Percentiles rank a stretch among this genome's conserved stretches.
phyloP scores from a whole-genome alignment of 169 alveolate genomes.

The Eimeria necatrix region DNA sequence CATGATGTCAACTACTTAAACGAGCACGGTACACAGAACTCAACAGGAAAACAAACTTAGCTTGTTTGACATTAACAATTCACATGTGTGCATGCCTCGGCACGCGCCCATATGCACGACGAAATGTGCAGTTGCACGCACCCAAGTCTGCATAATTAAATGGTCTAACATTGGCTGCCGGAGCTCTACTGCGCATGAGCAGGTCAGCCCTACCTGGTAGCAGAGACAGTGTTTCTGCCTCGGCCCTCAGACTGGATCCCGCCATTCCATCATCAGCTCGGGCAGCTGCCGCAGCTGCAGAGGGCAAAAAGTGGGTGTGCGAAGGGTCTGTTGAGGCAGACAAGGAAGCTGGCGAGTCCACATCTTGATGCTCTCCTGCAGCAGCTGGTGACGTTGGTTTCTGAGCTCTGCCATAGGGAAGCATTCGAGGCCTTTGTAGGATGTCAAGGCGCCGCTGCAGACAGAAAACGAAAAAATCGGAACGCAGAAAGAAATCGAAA shows the following conservation, averaged over 20 bases:
- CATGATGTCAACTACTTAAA: too few relatives aligned
- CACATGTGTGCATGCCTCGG: too few relatives aligned
- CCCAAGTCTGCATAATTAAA: too few relatives aligned
- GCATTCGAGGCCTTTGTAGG: slow-evolving; percentile 61
- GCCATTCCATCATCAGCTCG: slow-evolving; percentile 78
- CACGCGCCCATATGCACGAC: too few relatives aligned
- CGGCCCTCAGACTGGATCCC: slow-evolving; percentile 68
- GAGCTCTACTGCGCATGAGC: background rate
- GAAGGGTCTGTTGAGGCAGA: background rate
- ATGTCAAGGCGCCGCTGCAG: slow-evolving; percentile 68
- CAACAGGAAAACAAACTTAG: too few relatives aligned
- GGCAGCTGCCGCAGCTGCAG: slow-evolving; percentile 74
- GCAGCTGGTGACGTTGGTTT: slow-evolving; percentile 56
- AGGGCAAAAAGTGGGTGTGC: background rate
- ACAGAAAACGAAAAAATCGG: background rate
- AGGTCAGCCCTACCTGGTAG: slow-evolving; percentile 36
- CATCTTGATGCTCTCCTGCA: slow-evolving; percentile 46
- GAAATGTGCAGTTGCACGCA: too few relatives aligned
- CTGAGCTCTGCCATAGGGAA: slow-evolving; percentile 61
- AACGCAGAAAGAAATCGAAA: background rate
- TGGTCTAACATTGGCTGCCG: too few relatives aligned
- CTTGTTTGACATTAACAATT: too few relatives aligned
- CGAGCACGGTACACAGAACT: too few relatives aligned
- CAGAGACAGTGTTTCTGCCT: slow-evolving; percentile 71
- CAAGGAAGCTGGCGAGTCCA: slow-evolving; percentile 31